A percentile compares a stretch with the other conserved stretches of the same genome.
These are phyloP conservation scores for Mycena kentingensis DNA, from an alignment of 768 basidiomycete genomes.

Conservation along the genomic window DNA sequence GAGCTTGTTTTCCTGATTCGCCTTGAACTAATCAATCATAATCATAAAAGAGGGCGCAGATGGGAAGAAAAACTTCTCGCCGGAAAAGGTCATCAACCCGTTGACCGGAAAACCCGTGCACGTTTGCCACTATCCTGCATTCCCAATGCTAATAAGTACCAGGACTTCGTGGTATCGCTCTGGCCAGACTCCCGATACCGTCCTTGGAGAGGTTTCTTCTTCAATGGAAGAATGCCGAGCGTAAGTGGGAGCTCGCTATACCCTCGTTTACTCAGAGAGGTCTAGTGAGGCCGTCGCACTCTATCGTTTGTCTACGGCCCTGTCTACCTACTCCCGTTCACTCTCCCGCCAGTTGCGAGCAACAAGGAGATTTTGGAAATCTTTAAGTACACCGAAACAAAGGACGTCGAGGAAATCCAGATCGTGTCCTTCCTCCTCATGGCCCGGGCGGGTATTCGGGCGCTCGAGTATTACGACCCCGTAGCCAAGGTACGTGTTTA, in stretches of 20 bases:
- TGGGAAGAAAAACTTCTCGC: constrained; percentile 83
- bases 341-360: constrained; percentile 56
- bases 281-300: constrained; percentile 71
- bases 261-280: constrained; percentile 35
- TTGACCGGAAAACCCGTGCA: constrained; percentile 77
- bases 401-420: constrained; percentile 77
- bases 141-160: neutral
- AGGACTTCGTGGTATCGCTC: constrained; percentile 87
- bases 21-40: neutral
- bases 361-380: constrained; percentile 77
- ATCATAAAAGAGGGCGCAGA: constrained; percentile 53
- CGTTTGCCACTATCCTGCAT: constrained; percentile 24
- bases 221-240: constrained; percentile 95
- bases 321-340: neutral
- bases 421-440: constrained; percentile 82
- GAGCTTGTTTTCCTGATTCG: too few relatives aligned
- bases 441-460: constrained; percentile 81
- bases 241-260: constrained; percentile 76
- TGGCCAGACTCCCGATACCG: constrained; percentile 80
- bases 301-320: constrained; percentile 54
- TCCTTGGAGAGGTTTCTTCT: constrained; percentile 85
- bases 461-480: constrained; percentile 83
- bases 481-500: constrained; percentile 37
- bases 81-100: constrained; percentile 77
- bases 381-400: constrained; percentile 72